Evolutionary conservation across 176 grass and related monocot genomes (phyloP).

Genomic region (Chrysopogon serrulatus): DNA sequence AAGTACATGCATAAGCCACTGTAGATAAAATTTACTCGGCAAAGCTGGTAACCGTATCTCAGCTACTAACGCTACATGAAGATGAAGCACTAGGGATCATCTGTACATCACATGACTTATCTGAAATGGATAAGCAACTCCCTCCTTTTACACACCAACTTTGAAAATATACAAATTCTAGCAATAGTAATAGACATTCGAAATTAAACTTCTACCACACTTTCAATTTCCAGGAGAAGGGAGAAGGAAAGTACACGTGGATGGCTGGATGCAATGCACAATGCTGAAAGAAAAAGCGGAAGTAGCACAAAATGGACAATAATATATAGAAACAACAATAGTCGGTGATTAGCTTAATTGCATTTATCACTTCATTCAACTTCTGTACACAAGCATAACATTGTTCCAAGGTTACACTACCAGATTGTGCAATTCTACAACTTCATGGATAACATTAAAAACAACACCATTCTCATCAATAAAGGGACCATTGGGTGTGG

Average conservation of each 20-base stretch:
- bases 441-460: not conserved
- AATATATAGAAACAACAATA: not conserved
- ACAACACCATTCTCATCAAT: not conserved
- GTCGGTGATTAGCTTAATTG: not conserved
- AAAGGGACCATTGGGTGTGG: not conserved
- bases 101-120: not conserved
- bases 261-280: not conserved
- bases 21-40: not conserved
- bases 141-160: not conserved
- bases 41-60: not conserved
- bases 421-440: not conserved
- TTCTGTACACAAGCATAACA: not conserved
- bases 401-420: not conserved
- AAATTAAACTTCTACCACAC: not conserved
- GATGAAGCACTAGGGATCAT: not conserved
- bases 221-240: not conserved
- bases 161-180: not conserved
- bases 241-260: not conserved
- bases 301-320: not conserved
- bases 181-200: not conserved
- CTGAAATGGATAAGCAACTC: not conserved
- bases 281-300: not conserved
- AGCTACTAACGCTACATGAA: not conserved
- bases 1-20: not conserved
- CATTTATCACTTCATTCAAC: not conserved